phyloP scores from a whole-genome alignment of 2,329 filamentous ascomycete species.

The Alternaria triticina region DNA sequence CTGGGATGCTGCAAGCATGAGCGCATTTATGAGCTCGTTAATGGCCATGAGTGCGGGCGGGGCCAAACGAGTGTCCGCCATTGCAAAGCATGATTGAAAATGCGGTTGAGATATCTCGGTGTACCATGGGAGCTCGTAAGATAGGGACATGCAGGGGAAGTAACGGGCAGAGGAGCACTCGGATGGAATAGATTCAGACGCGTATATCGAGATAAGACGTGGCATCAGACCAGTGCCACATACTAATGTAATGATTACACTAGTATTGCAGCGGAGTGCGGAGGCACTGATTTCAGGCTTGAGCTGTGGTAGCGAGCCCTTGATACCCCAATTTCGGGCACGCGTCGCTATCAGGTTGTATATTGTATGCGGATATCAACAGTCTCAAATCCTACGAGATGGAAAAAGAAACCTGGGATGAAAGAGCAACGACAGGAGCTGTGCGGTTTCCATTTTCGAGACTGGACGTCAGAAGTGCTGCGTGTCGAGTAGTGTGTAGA shows the following conservation, averaged over 20 bases:
- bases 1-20: background rate
- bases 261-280: background rate
- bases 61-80: background rate
- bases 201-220: background rate
- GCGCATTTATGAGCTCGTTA: background rate
- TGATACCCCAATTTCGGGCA: background rate
- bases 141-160: background rate
- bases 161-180: background rate
- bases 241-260: background rate
- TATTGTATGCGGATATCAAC: background rate
- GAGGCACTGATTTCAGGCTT: background rate
- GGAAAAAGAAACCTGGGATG: background rate
- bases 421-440: background rate
- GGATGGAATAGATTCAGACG: background rate
- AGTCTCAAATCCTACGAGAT: background rate
- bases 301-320: background rate
- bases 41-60: too few species aligned
- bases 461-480: background rate
- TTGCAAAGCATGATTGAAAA: background rate
- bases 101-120: background rate
- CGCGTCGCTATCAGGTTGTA: background rate
- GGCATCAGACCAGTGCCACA: background rate
- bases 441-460: background rate
- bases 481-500: background rate
- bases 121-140: background rate